These are phyloP conservation scores for Leptomonas pyrrhocoris DNA, from an alignment of 208 protist genomes.

Conservation along the genomic window DNA sequence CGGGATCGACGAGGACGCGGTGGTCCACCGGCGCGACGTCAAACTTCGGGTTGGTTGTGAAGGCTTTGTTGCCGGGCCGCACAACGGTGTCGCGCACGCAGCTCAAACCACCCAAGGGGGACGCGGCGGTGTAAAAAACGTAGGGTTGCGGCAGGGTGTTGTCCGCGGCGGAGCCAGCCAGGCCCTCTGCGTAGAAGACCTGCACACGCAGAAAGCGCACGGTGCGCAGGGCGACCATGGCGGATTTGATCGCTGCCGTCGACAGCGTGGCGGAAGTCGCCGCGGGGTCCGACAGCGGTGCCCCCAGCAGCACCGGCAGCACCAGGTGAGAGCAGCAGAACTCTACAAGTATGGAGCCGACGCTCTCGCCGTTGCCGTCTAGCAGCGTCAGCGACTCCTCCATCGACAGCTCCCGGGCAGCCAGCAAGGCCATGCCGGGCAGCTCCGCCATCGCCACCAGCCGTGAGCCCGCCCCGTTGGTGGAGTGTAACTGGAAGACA, in stretches of 20 bases:
- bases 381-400: slow-evolving; percentile 56
- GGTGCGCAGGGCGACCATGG: slow-evolving; percentile 68
- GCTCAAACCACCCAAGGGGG: slow-evolving; percentile 37
- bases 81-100: slow-evolving; percentile 82
- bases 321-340: slow-evolving; percentile 59
- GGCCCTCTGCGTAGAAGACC: slow-evolving; percentile 61
- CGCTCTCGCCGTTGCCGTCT: slow-evolving; percentile 43
- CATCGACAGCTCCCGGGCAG: slow-evolving; percentile 46
- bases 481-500: slow-evolving; percentile 75
- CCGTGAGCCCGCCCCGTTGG: slow-evolving; percentile 25
- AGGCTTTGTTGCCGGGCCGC: slow-evolving; percentile 37
- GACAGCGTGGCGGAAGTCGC: slow-evolving; percentile 31
- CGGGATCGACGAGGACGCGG: slow-evolving; percentile 67
- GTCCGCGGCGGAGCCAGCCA: slow-evolving; percentile 25
- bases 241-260: slow-evolving; percentile 42
- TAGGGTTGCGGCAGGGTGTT: slow-evolving; percentile 64
- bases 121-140: slow-evolving; percentile 83
- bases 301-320: slow-evolving; percentile 68
- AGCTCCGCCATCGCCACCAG: slow-evolving; percentile 84
- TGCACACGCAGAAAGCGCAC: slow-evolving; percentile 74
- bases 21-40: slow-evolving; percentile 78
- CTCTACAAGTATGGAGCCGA: slow-evolving; percentile 58
- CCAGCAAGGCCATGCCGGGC: slow-evolving; percentile 58
- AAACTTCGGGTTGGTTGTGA: slow-evolving; percentile 64
- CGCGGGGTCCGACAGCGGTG: slow-evolving; percentile 19